Evolutionary conservation across 2,329 filamentous ascomycete species (phyloP).

Genomic region (Lomentospora prolificans): DNA sequence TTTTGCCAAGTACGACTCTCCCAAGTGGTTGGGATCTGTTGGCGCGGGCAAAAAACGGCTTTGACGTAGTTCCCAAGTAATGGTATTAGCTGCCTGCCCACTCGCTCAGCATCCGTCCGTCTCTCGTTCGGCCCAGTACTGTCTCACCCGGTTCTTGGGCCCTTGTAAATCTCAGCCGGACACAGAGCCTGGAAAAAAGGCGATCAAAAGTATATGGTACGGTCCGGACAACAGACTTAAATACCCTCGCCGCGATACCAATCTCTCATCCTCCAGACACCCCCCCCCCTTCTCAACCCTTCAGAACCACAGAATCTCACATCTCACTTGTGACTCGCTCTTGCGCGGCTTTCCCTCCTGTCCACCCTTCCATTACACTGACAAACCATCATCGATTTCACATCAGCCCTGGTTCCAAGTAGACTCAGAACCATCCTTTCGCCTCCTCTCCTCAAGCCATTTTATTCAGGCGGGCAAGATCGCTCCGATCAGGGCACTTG

Average conservation of each 20-base stretch:
- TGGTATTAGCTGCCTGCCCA: background rate
- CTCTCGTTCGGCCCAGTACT: background rate
- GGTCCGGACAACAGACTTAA: background rate
- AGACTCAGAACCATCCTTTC: background rate
- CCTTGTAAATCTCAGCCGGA: background rate
- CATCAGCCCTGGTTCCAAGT: background rate
- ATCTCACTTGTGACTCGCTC: background rate
- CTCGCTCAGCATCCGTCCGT: background rate
- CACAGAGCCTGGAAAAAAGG: background rate
- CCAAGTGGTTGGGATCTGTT: background rate
- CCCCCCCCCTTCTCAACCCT: background rate
- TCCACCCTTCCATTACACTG: background rate
- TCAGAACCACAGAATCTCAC: background rate
- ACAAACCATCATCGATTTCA: background rate
- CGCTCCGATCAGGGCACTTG: constrained; percentile 1
- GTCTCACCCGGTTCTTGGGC: background rate
- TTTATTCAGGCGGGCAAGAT: background rate
- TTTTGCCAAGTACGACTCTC: background rate
- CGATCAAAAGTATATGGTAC: background rate
- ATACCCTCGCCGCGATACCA: background rate
- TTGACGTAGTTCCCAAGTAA: background rate
- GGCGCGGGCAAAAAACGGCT: background rate
- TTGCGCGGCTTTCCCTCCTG: background rate
- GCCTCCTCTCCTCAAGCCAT: background rate
- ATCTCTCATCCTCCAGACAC: background rate